Evolutionary conservation across 73 alveolate species (phyloP), one percentile per base, ranked within the genome.

Genomic region (Urostyla sp.): DNA sequence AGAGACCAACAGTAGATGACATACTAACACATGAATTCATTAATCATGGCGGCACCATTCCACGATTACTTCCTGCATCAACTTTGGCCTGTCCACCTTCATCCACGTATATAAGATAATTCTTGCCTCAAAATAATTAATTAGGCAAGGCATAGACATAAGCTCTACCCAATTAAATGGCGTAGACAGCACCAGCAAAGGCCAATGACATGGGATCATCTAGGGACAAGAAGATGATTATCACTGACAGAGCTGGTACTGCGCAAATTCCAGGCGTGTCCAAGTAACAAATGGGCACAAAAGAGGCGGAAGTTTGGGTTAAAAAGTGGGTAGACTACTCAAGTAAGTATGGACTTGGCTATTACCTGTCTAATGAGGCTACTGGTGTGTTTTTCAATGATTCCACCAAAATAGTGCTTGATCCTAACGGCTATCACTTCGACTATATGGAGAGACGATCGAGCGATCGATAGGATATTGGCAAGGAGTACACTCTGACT

Each of bases 21-120:
- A 94, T 97, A 15, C 83, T 94, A 38, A 57, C 66, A 58, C 98
- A 96, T 67, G 98, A 95, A 35, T 97, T 95, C 75, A 84, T 97
- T 91, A 93, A 81, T 38, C 90, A 93, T 61, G 96, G 94, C 6
- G 92, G 94, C 28, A 44, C 93, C 18, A 96, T 97, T 54, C 99
- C 99, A 34, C 92, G 94, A 80, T 87, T 90, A 21, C 89, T 97
- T 20, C 99, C 99, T 20, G 80, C 95, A 0, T 72, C 96, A 32
- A 96, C 99, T 5, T 66, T 97, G 63, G 97, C 95, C 44, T 88
- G 95, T 67, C 99, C 99, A 15, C 99, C 98, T 67, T 82, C 98
- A 1, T 92, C 96, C 0, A 80, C 96, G 6, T 96, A 96, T 61
- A 87, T 93, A 44, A 87, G 91, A 57, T 88, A 96, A 69, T 96